These are phyloP conservation scores for Cercophora samala DNA, from an alignment of 495 filamentous ascomycete species.

Conservation along the genomic window DNA sequence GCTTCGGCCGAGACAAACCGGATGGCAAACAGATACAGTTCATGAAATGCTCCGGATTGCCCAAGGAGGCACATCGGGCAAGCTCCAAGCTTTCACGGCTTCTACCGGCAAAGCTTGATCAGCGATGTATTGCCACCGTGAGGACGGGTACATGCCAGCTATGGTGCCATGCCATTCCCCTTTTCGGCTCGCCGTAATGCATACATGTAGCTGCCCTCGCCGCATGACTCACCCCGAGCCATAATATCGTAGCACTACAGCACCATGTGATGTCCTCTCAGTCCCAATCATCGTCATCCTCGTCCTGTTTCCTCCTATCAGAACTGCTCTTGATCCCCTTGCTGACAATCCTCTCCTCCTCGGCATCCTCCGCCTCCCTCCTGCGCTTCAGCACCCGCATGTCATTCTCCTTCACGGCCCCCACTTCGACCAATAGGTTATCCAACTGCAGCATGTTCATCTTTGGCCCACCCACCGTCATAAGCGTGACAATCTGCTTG, in stretches of 20 bases:
- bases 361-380: slow-evolving; percentile 56
- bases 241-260: neutral
- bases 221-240: slow-evolving; percentile 18
- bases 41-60: neutral
- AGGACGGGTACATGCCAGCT: neutral
- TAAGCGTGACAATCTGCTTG: slow-evolving; percentile 81
- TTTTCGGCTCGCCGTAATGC: neutral
- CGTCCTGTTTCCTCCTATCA: slow-evolving; percentile 28
- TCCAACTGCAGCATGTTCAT: slow-evolving; percentile 67
- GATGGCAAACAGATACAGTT: neutral
- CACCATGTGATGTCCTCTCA: slow-evolving; percentile 53
- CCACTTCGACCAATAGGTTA: slow-evolving; percentile 72
- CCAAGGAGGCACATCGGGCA: neutral
- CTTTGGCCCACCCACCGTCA: slow-evolving; percentile 65
- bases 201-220: neutral
- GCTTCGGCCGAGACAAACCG: neutral
- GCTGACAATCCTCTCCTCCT: slow-evolving; percentile 44
- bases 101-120: neutral
- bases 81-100: neutral
- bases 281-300: slow-evolving; percentile 66
- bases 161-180: neutral
- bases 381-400: slow-evolving; percentile 66
- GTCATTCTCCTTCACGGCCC: slow-evolving; percentile 72
- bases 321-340: slow-evolving; percentile 47
- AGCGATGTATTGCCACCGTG: neutral